Evolutionary conservation across 768 basidiomycete genomes (phyloP).

Genomic region (Paxillus involutus): DNA sequence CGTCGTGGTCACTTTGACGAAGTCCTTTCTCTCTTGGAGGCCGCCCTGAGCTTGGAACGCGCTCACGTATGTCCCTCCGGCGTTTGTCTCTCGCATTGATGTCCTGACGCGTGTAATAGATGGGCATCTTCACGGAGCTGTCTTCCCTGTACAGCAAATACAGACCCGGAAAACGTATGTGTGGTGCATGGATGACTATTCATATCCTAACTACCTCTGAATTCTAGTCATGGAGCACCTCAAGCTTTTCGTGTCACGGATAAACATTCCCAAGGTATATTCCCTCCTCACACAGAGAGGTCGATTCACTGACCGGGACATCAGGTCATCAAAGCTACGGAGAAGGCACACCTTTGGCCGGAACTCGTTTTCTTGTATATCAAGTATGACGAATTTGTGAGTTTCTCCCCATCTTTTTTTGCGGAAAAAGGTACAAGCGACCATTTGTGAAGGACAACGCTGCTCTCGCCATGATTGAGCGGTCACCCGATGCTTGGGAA

Average conservation of each 20-base stretch:
- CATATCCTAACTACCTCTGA: conserved; percentile 5
- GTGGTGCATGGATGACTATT: not conserved
- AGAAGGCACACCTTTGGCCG: conserved; percentile 97
- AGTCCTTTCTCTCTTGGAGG: conserved; percentile 87
- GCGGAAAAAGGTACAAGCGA: not conserved
- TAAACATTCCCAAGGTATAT: conserved; percentile 92
- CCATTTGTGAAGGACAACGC: conserved; percentile 78
- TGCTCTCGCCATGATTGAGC: conserved; percentile 97
- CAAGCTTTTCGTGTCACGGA: conserved; percentile 91
- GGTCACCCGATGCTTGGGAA: conserved; percentile 98
- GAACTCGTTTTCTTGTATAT: conserved; percentile 98
- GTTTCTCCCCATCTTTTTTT: conserved; percentile 26
- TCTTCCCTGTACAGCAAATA: conserved; percentile 94
- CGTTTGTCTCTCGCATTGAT: not conserved
- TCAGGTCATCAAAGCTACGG: conserved; percentile 90
- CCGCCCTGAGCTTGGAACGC: conserved; percentile 93
- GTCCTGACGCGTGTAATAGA: conserved; percentile 40
- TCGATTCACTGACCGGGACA: not conserved
- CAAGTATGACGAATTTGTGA: conserved; percentile 93
- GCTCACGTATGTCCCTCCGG: conserved; percentile 64
- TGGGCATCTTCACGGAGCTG: conserved; percentile 98
- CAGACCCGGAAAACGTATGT: conserved; percentile 85
- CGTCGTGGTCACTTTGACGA: conserved; percentile 93
- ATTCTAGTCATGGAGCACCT: conserved; percentile 94
- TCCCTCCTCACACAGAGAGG: not conserved